These are phyloP conservation scores for Penicillium verhagenii DNA, from an alignment of 495 filamentous ascomycete species.

Conservation along the genomic window DNA sequence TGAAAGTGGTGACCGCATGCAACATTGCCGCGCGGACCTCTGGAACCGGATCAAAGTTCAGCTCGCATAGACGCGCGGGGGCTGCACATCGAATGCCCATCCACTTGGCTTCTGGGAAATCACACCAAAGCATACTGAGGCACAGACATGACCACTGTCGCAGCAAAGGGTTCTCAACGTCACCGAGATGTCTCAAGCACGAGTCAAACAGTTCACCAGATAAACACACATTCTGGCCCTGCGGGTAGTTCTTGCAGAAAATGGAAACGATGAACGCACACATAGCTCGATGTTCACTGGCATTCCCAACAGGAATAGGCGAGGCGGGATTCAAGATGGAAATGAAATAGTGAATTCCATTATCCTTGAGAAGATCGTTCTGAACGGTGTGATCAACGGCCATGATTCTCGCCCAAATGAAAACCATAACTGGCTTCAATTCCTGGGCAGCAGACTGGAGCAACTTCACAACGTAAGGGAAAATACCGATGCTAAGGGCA, in stretches of 20 bases:
- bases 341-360: constrained; percentile 94
- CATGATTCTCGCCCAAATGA: constrained; percentile 97
- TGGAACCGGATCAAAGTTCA: constrained; percentile 86
- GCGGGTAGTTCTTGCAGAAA: constrained; percentile 89
- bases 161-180: constrained; percentile 81
- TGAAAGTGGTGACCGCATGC: constrained; percentile 87
- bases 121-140: constrained; percentile 91
- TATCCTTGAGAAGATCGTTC: constrained; percentile 89
- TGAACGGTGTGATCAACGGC: constrained; percentile 94
- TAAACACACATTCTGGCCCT: constrained; percentile 85
- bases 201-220: constrained; percentile 78
- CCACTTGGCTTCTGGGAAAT: constrained; percentile 91
- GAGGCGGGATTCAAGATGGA: constrained; percentile 81
- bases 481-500: constrained; percentile 95
- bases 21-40: constrained; percentile 93
- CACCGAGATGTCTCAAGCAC: constrained; percentile 76
- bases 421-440: constrained; percentile 97
- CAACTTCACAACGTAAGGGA: constrained; percentile 95
- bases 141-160: constrained; percentile 97
- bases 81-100: constrained; percentile 81
- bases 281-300: constrained; percentile 95
- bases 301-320: constrained; percentile 77
- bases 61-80: constrained; percentile 70
- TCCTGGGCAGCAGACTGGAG: constrained; percentile 93
- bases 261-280: constrained; percentile 97